These are phyloP conservation scores for Macrolepiota dolichaula DNA, from an alignment of 768 basidiomycete species.

Conservation along the genomic window DNA sequence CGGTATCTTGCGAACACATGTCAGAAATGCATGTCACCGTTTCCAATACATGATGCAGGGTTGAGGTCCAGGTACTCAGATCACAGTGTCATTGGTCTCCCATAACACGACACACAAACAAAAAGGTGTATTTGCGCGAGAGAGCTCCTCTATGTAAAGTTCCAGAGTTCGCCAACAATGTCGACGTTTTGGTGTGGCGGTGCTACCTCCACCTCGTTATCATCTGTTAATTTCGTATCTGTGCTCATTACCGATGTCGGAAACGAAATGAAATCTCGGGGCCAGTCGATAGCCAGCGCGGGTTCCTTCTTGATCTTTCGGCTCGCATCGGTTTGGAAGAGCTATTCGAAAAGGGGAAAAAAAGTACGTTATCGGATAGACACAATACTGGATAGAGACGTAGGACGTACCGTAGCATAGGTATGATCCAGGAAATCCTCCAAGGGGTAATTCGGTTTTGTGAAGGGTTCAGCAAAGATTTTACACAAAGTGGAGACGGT, in stretches of 20 bases:
- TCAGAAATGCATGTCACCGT: neutral
- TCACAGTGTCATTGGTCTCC: neutral
- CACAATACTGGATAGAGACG: neutral
- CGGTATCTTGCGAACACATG: neutral
- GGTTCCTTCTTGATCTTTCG: conserved; percentile 81
- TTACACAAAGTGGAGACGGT: conserved; percentile 84
- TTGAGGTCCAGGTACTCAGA: neutral
- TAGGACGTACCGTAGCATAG: conserved; percentile 66
- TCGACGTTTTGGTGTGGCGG: conserved; percentile 22
- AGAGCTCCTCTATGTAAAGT: neutral
- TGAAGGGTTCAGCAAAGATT: conserved; percentile 89
- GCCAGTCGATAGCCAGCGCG: conserved; percentile 44
- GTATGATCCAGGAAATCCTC: conserved; percentile 98
- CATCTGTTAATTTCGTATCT: neutral
- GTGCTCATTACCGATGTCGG: conserved; percentile 10
- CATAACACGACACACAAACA: neutral
- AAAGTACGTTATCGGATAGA: neutral
- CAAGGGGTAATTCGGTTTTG: conserved; percentile 86
- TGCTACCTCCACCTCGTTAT: neutral
- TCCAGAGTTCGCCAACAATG: conserved; percentile 45
- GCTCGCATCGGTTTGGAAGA: conserved; percentile 82
- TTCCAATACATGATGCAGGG: neutral
- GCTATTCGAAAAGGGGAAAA: conserved; percentile 35
- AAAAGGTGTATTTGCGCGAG: neutral
- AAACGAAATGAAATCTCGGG: conserved; percentile 27